Conservation (phyloP, 192 early-diverging fungal genomes). For the Piromyces finnis region DNA sequence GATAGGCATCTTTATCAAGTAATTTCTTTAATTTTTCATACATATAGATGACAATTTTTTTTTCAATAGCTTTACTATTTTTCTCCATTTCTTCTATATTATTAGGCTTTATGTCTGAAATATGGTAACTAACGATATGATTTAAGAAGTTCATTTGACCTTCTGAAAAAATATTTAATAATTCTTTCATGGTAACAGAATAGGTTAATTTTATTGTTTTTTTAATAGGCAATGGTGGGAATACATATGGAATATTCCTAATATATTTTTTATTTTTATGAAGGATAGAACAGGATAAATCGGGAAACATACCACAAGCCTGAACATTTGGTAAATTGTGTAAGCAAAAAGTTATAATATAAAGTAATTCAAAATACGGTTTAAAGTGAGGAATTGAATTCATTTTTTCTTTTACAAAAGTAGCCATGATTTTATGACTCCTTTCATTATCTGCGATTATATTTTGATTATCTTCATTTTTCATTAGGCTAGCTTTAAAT, state of each 20-base stretch:
- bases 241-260: not conserved
- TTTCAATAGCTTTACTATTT: not conserved
- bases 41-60: not conserved
- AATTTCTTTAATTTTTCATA: not conserved
- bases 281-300: not conserved
- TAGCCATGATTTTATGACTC: not conserved
- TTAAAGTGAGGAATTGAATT: not conserved
- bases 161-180: not conserved
- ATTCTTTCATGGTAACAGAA: not conserved
- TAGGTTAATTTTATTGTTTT: not conserved
- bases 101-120: too few species aligned
- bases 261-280: not conserved
- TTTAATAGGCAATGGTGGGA: not conserved
- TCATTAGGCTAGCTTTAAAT: not conserved
- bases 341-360: not conserved
- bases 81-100: too few species aligned
- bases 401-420: not conserved
- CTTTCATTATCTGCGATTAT: not conserved
- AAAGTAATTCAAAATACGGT: not conserved
- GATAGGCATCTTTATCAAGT: not conserved
- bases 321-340: not conserved
- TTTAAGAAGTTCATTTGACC: not conserved
- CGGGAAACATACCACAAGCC: not conserved
- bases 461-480: not conserved
- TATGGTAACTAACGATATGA: too few species aligned